phyloP scores from a whole-genome alignment of 371 early-diverging fungal species.

The Blastocladiella emersonii region DNA sequence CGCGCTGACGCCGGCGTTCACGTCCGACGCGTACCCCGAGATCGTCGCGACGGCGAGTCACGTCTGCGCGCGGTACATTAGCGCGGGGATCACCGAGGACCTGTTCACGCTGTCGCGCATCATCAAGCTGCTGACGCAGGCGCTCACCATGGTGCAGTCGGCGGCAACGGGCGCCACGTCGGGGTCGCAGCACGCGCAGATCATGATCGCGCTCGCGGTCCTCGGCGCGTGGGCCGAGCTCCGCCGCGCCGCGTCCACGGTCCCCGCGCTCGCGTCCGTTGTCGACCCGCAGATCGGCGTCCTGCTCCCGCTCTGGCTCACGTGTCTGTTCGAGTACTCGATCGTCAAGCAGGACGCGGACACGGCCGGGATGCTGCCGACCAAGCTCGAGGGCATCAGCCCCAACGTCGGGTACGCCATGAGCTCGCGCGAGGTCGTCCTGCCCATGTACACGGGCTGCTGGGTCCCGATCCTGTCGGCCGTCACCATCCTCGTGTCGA shows the following conservation, averaged over 20 bases:
- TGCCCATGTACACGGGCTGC: neutral
- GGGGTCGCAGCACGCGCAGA: conserved; percentile 49
- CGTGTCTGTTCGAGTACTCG: neutral
- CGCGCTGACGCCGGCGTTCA: conserved; percentile 74
- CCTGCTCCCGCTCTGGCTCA: conserved; percentile 1
- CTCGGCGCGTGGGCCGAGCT: conserved; percentile 73
- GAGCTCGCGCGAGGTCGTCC: neutral
- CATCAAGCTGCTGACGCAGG: conserved; percentile 48
- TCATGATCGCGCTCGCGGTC: conserved; percentile 64
- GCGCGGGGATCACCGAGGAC: conserved; percentile 68
- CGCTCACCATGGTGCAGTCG: conserved; percentile 42
- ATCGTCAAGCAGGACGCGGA: conserved; percentile 4
- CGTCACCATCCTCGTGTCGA: neutral
- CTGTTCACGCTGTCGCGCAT: conserved; percentile 58
- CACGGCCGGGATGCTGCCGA: neutral
- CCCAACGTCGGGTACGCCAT: neutral
- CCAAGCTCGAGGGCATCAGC: neutral
- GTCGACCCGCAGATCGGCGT: conserved; percentile 34
- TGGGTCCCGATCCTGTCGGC: neutral
- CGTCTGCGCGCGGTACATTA: conserved; percentile 69
- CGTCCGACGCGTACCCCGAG: conserved; percentile 57
- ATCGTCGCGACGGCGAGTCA: conserved; percentile 63
- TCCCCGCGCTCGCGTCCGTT: conserved; percentile 41
- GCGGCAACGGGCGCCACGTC: neutral
- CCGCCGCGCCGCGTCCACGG: conserved; percentile 42